These are phyloP conservation scores for Aspergillus fructus DNA, from an alignment of 2,329 filamentous ascomycete genomes.

Conservation along the genomic window DNA sequence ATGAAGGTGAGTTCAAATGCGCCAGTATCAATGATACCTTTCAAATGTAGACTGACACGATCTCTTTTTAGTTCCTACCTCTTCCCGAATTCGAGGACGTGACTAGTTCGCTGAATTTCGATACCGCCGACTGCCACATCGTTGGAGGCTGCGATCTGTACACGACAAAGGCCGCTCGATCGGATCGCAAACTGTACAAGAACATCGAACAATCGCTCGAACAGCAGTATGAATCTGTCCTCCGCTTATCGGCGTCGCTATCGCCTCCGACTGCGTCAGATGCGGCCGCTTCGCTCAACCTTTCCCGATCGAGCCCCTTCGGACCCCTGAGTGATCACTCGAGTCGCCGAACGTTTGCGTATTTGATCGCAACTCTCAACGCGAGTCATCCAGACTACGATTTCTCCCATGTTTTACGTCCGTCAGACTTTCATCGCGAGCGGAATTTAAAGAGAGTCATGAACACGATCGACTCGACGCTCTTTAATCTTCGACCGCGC, in stretches of 20 bases:
- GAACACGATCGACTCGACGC: slow-evolving; percentile 80
- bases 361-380: slow-evolving; percentile 93
- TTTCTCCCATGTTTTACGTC: slow-evolving; percentile 87
- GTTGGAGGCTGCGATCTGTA: slow-evolving; percentile 94
- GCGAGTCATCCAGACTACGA: slow-evolving; percentile 96
- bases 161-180: slow-evolving; percentile 92
- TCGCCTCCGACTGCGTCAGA: slow-evolving; percentile 77
- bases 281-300: slow-evolving; percentile 65
- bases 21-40: background rate
- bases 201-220: slow-evolving; percentile 90
- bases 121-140: slow-evolving; percentile 87
- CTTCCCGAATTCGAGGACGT: slow-evolving; percentile 88
- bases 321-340: slow-evolving; percentile 84
- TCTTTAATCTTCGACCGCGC: slow-evolving; percentile 79
- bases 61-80: slow-evolving; percentile 72
- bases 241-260: slow-evolving; percentile 81
- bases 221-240: slow-evolving; percentile 82
- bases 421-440: slow-evolving; percentile 86
- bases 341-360: slow-evolving; percentile 89
- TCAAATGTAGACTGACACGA: background rate
- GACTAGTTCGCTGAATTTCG: slow-evolving; percentile 90
- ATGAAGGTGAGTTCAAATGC: slow-evolving; percentile 11
- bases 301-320: slow-evolving; percentile 87
- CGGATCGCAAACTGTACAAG: slow-evolving; percentile 96
- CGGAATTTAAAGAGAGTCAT: slow-evolving; percentile 77